Percentiles rank a stretch among this genome's conserved stretches.
Conservation (phyloP, 768 basidiomycete species). For the Sarcodon aspratus region DNA sequence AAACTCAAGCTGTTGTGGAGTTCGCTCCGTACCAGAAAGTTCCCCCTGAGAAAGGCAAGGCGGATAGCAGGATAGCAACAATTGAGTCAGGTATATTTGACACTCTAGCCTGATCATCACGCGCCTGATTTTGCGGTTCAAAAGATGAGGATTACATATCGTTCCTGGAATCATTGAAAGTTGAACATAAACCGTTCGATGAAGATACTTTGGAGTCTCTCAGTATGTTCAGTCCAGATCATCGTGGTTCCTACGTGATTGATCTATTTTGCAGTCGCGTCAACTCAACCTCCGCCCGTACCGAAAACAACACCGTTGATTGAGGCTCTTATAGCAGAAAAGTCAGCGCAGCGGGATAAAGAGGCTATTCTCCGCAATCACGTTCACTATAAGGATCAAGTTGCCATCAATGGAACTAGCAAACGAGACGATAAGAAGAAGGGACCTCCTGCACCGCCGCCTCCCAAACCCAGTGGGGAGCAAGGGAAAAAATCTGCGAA, state of each 20-base stretch:
- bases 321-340: slow-evolving; percentile 85
- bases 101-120: background rate
- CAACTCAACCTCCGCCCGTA: slow-evolving; percentile 42
- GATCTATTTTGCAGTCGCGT: slow-evolving; percentile 38
- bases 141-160: slow-evolving; percentile 79
- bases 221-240: slow-evolving; percentile 26
- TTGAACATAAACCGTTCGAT: slow-evolving; percentile 33
- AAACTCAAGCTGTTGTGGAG: slow-evolving; percentile 84
- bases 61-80: slow-evolving; percentile 71
- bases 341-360: slow-evolving; percentile 55
- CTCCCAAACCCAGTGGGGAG: slow-evolving; percentile 9
- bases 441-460: slow-evolving; percentile 7
- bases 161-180: slow-evolving; percentile 63
- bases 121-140: background rate
- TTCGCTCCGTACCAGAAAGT: slow-evolving; percentile 89
- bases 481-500: slow-evolving; percentile 10
- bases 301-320: slow-evolving; percentile 87
- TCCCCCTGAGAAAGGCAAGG: slow-evolving; percentile 65
- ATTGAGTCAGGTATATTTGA: slow-evolving; percentile 72
- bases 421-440: slow-evolving; percentile 31
- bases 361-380: slow-evolving; percentile 64
- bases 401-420: slow-evolving; percentile 16
- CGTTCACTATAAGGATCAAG: slow-evolving; percentile 53
- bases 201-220: slow-evolving; percentile 52
- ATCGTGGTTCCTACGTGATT: background rate